A percentile compares a stretch with the other conserved stretches of the same genome.
Conservation (phyloP, 768 basidiomycete genomes). For the Mycena indigotica region DNA sequence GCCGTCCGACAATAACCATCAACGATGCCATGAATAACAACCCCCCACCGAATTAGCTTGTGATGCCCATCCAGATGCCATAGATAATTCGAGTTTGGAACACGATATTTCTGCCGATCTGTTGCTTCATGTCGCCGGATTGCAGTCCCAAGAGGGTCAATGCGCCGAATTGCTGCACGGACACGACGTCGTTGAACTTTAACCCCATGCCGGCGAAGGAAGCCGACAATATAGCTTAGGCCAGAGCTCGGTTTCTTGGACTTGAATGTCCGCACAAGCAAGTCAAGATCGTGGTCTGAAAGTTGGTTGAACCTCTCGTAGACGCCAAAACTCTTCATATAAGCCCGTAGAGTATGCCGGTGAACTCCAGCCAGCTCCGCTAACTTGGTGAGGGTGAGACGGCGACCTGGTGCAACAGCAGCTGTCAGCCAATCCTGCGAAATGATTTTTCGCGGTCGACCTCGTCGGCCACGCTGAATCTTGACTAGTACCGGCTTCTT, state of each 20-base stretch:
- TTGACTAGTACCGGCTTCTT: not conserved
- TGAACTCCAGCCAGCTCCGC: not conserved
- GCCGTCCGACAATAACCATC: slow-evolving; percentile 32
- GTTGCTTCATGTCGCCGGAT: not conserved
- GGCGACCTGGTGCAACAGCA: not conserved
- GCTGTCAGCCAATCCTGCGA: not conserved
- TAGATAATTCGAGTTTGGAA: slow-evolving; percentile 19
- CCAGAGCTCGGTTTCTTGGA: slow-evolving; percentile 25
- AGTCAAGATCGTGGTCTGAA: slow-evolving; percentile 12
- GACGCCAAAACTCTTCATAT: slow-evolving; percentile 1
- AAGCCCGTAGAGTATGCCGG: not conserved
- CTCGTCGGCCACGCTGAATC: not conserved
- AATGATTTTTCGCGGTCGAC: not conserved
- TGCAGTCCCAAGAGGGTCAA: slow-evolving; percentile 17
- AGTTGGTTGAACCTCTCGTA: slow-evolving; percentile 4
- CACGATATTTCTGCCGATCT: slow-evolving; percentile 17
- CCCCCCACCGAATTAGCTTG: slow-evolving; percentile 31
- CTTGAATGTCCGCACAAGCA: slow-evolving; percentile 10
- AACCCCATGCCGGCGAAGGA: slow-evolving; percentile 23
- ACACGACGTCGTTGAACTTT: slow-evolving; percentile 23
- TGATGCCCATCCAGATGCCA: slow-evolving; percentile 33
- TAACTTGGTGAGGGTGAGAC: not conserved
- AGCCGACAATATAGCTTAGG: slow-evolving; percentile 27
- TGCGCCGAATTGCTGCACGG: slow-evolving; percentile 13
- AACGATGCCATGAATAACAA: slow-evolving; percentile 31